Evolutionary conservation across 129 eudicot genomes (phyloP).

Genomic region (Flaveria robusta): DNA sequence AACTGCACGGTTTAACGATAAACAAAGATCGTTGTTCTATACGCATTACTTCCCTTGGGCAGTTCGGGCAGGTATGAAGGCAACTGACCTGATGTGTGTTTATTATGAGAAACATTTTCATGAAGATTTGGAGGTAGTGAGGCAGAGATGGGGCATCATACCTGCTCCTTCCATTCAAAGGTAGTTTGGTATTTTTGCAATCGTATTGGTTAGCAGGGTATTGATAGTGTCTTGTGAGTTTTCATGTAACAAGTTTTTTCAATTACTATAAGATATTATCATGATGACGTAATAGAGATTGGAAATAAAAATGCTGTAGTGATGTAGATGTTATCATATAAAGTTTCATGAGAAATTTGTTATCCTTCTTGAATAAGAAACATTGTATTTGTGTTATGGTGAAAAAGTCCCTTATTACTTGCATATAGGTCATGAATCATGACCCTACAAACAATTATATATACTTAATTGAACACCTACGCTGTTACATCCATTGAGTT

Average conservation of each 20-base stretch:
- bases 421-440: not conserved
- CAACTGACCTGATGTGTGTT: slow-evolving; percentile 67
- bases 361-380: not conserved
- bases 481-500: too few relatives aligned
- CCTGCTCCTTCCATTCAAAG: slow-evolving; percentile 49
- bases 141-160: slow-evolving; percentile 65
- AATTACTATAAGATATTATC: not conserved
- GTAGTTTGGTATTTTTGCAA: not conserved
- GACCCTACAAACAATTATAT: not conserved
- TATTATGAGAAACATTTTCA: slow-evolving; percentile 66
- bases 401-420: not conserved
- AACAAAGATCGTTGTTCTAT: slow-evolving; percentile 66
- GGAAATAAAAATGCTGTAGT: slow-evolving; percentile 21
- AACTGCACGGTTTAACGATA: slow-evolving; percentile 69
- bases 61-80: slow-evolving; percentile 54
- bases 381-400: not conserved
- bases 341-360: slow-evolving; percentile 1
- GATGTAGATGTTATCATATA: slow-evolving; percentile 21
- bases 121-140: slow-evolving; percentile 67
- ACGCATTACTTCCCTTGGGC: slow-evolving; percentile 86
- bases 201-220: not conserved
- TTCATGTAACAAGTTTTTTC: not conserved
- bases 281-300: not conserved
- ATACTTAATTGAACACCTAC: not conserved
- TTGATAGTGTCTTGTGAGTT: not conserved